These are phyloP conservation scores for Pinus albicaulis DNA, from an alignment of 75 land plant species.

Conservation along the genomic window DNA sequence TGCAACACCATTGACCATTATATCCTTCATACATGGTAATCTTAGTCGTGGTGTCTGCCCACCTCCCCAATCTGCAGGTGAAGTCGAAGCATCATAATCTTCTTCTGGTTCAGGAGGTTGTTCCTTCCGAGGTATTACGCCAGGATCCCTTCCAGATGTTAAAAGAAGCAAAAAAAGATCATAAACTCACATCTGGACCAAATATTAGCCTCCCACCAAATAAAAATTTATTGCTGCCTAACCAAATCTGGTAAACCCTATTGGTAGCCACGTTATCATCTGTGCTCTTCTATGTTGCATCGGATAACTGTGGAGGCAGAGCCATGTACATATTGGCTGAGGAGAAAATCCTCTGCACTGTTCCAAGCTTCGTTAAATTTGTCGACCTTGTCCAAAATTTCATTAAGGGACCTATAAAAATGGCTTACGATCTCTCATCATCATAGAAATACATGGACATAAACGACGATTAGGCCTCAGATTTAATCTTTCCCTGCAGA, in stretches of 20 bases:
- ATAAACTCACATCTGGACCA: no score
- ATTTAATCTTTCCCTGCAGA: neutral
- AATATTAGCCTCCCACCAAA: no score
- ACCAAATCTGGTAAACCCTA: constrained; percentile 75
- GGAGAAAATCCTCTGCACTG: neutral
- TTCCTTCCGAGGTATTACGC: no score
- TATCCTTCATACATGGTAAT: no score
- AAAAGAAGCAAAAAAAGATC: no score
- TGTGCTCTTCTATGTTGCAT: constrained; percentile 16
- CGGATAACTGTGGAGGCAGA: constrained; percentile 38
- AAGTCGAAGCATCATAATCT: no score
- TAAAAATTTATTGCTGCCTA: constrained; percentile 85
- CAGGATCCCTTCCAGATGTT: no score
- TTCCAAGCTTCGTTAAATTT: neutral
- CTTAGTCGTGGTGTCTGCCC: no score
- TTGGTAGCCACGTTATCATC: constrained; percentile 12
- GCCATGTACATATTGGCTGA: constrained; percentile 36
- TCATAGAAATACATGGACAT: neutral
- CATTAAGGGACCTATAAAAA: neutral
- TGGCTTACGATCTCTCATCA: neutral
- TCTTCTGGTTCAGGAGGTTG: no score
- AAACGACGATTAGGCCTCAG: neutral
- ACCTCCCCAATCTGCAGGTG: no score
- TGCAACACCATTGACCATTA: no score
- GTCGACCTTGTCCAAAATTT: neutral